A percentile compares a stretch with the other conserved stretches of the same genome.
Conservation (phyloP, 2,329 filamentous ascomycete genomes). For the Metarhizium rileyi region DNA sequence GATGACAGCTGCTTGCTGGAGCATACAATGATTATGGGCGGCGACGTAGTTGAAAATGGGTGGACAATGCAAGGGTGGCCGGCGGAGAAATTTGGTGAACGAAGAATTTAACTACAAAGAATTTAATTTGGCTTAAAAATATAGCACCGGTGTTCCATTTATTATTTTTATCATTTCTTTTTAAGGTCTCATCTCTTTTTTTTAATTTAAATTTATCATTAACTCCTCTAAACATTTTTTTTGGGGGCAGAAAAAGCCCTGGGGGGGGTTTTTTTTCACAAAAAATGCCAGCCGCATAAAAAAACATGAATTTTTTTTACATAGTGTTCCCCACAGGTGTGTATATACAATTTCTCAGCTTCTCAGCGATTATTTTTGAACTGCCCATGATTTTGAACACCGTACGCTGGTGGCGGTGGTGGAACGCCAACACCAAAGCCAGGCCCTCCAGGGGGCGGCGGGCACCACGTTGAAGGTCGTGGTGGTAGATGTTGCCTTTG, state of each 20-base stretch:
- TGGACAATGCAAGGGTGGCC: slow-evolving; percentile 47
- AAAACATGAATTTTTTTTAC: background rate
- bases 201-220: too few species aligned
- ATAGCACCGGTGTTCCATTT: too few species aligned
- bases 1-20: slow-evolving; percentile 43
- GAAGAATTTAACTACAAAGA: slow-evolving; percentile 1
- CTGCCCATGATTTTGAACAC: too few species aligned
- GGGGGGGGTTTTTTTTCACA: background rate
- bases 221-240: too few species aligned
- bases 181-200: too few species aligned
- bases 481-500: background rate
- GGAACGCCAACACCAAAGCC: slow-evolving; percentile 6
- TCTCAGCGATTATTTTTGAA: too few species aligned
- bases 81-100: slow-evolving; percentile 13
- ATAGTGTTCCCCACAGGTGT: too few species aligned
- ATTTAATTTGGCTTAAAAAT: too few species aligned
- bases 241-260: too few species aligned
- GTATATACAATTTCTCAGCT: too few species aligned
- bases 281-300: slow-evolving; percentile 1
- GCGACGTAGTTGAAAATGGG: slow-evolving; percentile 41
- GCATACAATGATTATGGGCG: slow-evolving; percentile 47
- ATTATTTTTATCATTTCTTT: too few species aligned
- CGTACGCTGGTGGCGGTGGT: background rate
- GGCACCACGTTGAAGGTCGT: slow-evolving; percentile 12
- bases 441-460: slow-evolving; percentile 20